Base-by-base conservation (phyloP, 2,329 filamentous ascomycete genomes). In the Colletotrichum sp. region DNA sequence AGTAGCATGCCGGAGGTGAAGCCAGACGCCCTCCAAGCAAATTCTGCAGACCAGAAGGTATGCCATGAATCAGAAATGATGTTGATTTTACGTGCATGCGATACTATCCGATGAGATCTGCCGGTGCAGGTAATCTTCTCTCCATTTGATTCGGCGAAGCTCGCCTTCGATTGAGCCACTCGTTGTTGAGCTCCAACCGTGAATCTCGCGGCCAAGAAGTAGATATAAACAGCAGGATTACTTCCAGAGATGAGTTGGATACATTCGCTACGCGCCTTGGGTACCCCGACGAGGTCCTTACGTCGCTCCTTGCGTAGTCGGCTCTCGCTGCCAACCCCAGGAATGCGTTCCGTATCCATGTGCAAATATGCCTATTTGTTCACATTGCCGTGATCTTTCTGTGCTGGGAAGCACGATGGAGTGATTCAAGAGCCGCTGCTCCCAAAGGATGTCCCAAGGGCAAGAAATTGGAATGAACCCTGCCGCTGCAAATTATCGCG, bases 191-290 rank as follows among this genome's bases (percentile, higher is more conserved):
- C n/a, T 21, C 3, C 44, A 13, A 21, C 44, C n/a, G 6, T 4
- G 5, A 21, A 3, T 5, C n/a, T 21, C 6, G 44, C n/a, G 12
- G 5, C n/a, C 0, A 4, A 49, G 44, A 21, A 6, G n/a, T 52
- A n/a, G 6, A 13, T 13, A 10, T 2, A 9, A 7, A 21, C n/a
- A 6, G 10, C 6, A 13, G n/a, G 3, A 21, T 21, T 21, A 0
- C 36, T 5, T 39, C 36, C 16, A 5, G 15, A 52, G 44, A 13
- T 52, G n/a, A 3, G 2, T 52, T 13, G 44, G 4, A 52, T 24
- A 52, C 6, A 13, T 8, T 21, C n/a, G 3, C 0, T 52, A 5
- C n/a, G n/a, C 44, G 3, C 44, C 10, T 24, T 21, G n/a, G 12
- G n/a, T 5, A 21, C 2, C 44, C n/a, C 44, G 44, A 24, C 44